These are phyloP conservation scores for Amphibolis antarctica DNA, from an alignment of 106 monocot genomes.

Conservation along the genomic window DNA sequence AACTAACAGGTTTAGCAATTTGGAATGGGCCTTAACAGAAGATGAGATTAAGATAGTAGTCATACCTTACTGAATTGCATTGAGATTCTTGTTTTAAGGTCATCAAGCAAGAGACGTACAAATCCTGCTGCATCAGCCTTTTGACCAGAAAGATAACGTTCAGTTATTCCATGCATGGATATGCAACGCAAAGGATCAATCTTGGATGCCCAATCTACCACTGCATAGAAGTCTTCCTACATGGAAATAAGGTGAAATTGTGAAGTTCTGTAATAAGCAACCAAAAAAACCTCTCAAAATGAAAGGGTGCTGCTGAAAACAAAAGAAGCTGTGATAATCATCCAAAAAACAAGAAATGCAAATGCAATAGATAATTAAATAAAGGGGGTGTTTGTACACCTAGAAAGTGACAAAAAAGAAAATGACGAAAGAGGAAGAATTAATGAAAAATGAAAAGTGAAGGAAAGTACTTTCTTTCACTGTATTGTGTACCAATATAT, in stretches of 20 bases:
- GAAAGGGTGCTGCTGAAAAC: too few relatives aligned
- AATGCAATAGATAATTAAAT: background rate
- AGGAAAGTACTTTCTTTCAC: too few relatives aligned
- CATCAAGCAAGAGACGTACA: constrained; percentile 83
- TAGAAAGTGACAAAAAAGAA: too few relatives aligned
- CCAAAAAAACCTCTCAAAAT: background rate
- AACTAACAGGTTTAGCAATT: too few relatives aligned
- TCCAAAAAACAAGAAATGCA: too few relatives aligned
- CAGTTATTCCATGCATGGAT: constrained; percentile 98
- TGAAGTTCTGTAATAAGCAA: background rate
- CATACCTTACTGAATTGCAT: constrained; percentile 65
- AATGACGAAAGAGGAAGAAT: too few relatives aligned
- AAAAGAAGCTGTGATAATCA: too few relatives aligned
- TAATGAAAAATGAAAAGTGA: too few relatives aligned
- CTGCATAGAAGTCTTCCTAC: constrained; percentile 96
- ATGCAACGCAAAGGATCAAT: constrained; percentile 96
- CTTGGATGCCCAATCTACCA: constrained; percentile 98
- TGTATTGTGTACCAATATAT: too few relatives aligned
- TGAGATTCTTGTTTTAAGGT: constrained; percentile 80
- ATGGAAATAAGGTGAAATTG: background rate
- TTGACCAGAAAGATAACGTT: constrained; percentile 94
- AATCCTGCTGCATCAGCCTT: constrained; percentile 99
- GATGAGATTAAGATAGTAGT: background rate
- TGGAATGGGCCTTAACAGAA: background rate
- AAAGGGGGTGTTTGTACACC: too few relatives aligned